Evolutionary conservation across 768 basidiomycete species (phyloP), one percentile per base, ranked within the genome.

Genomic region (Mycena albidolilacea): DNA sequence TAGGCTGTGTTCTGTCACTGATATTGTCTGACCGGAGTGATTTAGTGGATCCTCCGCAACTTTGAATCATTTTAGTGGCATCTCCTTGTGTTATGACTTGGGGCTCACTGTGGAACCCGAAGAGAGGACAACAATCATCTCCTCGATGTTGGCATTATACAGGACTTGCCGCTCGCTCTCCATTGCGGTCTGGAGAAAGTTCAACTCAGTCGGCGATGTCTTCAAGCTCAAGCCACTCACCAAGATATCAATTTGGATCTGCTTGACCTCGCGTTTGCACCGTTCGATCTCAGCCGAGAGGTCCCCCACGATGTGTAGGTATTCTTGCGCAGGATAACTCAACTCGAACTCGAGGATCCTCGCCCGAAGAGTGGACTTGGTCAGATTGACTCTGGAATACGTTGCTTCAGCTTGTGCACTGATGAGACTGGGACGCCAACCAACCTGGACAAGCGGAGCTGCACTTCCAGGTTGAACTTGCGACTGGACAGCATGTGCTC

Each of bases 231-330:
- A 44, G 10, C 21, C 39, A 41, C 58, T 46, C 3, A 71, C 70
- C 41, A 61, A 43, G 12, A 67, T 61, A 17, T 48, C 43, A 14
- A 62, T 30, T 44, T 71, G 58, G 41, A 71, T 63, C 7, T 55
- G 54, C 52, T 67, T 72, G 60, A 37, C 60, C 43, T 72, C 65
- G 10, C 60, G 30, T 54, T 37, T 67, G 65, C 59, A 72, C 15
- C 21, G 39, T 17, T 67, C 58, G 41, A 71, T 67, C 0, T 57
- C 54, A 2, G 23, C 8, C 19, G 65, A 62, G 1, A 71, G 30
- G 1, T 3, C n/a, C 19, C 70, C 60, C 50, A 62, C 6, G 15
- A 67, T 63, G 10, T 62, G 43, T 37, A 72, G 37, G 44, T 72
- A 67, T 54, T 71, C 70, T 58, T 44, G 50, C 39, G 17, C 5